These are phyloP conservation scores for Rostrohypoxylon terebratum DNA, from an alignment of 495 filamentous ascomycete species.

Conservation along the genomic window DNA sequence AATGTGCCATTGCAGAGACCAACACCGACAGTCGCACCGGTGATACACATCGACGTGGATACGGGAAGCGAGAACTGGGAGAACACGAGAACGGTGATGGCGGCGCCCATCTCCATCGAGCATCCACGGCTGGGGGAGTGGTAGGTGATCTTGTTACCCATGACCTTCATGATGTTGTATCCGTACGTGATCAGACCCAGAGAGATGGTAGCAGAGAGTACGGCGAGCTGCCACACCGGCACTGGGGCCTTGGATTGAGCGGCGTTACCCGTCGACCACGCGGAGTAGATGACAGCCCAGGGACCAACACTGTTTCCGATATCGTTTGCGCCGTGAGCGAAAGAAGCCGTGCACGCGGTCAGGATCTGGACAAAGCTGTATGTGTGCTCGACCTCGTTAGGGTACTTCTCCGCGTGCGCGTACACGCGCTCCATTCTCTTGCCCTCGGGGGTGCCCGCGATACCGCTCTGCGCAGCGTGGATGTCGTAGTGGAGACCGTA, in stretches of 20 bases:
- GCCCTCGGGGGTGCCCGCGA: slow-evolving; percentile 73
- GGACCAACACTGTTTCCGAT: slow-evolving; percentile 75
- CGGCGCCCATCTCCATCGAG: slow-evolving; percentile 75
- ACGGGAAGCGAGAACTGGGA: slow-evolving; percentile 71
- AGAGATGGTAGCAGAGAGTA: slow-evolving; percentile 64
- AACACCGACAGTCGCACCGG: slow-evolving; percentile 68
- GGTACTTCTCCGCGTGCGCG: slow-evolving; percentile 68
- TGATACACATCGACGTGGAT: slow-evolving; percentile 70
- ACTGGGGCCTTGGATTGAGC: slow-evolving; percentile 61
- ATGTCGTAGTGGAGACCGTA: slow-evolving; percentile 81
- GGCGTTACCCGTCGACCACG: slow-evolving; percentile 66
- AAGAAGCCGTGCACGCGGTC: slow-evolving; percentile 72
- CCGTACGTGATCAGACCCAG: slow-evolving; percentile 72
- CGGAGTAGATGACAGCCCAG: slow-evolving; percentile 71
- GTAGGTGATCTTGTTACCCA: slow-evolving; percentile 77
- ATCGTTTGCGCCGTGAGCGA: slow-evolving; percentile 77
- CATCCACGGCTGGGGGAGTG: slow-evolving; percentile 71
- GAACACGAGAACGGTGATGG: slow-evolving; percentile 73
- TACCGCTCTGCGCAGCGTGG: slow-evolving; percentile 73
- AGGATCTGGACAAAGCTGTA: slow-evolving; percentile 73
- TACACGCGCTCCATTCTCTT: slow-evolving; percentile 72
- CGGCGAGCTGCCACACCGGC: slow-evolving; percentile 70
- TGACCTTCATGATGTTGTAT: slow-evolving; percentile 77
- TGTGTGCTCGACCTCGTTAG: slow-evolving; percentile 73
- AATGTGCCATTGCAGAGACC: slow-evolving; percentile 67